Percentiles rank a stretch among this genome's conserved stretches.
phyloP scores from a whole-genome alignment of 208 protist species.

The Naegleria gruberi region DNA sequence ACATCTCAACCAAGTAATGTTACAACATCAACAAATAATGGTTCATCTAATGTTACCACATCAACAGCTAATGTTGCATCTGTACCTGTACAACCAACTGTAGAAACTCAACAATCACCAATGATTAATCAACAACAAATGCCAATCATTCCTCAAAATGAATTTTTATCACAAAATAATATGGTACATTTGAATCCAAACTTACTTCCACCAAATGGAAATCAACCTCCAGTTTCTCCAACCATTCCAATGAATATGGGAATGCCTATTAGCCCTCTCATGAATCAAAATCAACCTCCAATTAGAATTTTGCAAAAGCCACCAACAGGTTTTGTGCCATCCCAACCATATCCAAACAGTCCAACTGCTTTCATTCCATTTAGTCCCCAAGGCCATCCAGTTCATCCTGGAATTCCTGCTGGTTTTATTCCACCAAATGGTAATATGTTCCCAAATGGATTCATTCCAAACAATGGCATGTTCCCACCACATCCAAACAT shows the following conservation, averaged over 20 bases:
- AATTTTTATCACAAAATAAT: background rate
- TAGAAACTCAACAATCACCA: background rate
- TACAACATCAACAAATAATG: background rate
- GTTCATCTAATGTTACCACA: background rate
- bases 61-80: background rate
- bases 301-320: background rate
- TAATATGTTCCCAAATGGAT: background rate
- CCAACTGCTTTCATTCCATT: background rate
- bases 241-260: background rate
- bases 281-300: background rate
- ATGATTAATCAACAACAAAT: background rate
- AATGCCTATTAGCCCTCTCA: background rate
- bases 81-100: background rate
- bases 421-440: background rate
- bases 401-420: background rate
- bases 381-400: too few relatives aligned
- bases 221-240: background rate
- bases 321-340: background rate
- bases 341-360: background rate
- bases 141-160: background rate
- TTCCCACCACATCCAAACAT: background rate
- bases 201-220: background rate
- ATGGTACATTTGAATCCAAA: too few relatives aligned
- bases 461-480: background rate
- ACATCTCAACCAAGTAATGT: background rate